Base-by-base conservation (phyloP, 306 rosid genomes). In the Amphicarpaea edgeworthii region DNA sequence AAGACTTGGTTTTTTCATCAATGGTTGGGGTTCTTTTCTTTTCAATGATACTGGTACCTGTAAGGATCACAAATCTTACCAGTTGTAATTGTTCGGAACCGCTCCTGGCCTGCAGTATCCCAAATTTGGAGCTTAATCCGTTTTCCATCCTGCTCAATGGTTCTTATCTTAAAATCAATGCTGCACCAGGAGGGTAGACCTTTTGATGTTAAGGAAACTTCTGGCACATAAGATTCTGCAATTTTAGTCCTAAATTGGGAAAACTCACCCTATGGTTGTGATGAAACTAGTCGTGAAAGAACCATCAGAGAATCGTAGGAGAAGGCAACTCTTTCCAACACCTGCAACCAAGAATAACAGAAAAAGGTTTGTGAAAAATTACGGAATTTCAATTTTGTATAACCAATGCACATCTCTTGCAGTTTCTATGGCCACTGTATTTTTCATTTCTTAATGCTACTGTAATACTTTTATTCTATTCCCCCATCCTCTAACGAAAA, bases 81-180 rank as follows among this genome's bases (percentile, higher is more conserved):
- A 2, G 96, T 92, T 30, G 98, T 95, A 77, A 95, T 95, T 57
- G 98, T 92, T 45, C 98, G 91, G 73, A 95, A 95, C 68, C 97
- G 87, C 86, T 95, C 98, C 67, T 95, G 98, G 37, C 98, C 98
- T 67, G 98, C 98, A 15, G 98, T 95, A 70, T 95, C 98, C 98
- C 98, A 95, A 63, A 95, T 90, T 87, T 95, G 98, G 62, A 95
- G 93, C 84, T 90, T 95, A 77, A 95, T 86, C 68, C 93, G 89
- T 79, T 95, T 95, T 49, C 92, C 96, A 90, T 95, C 97, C 78
- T 90, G 88, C 81, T 92, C 97, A 81, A 95, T 95, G 88, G 96
- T 86, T 77, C 97, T 92, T 62, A 90, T 92, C 82, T 92, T 95
- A 79, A 88, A 95, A 80, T 95, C 98, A 84, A 95, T 95, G 15